phyloP scores from a whole-genome alignment of 441 rosid genomes.

The Euphorbia celastroides region DNA sequence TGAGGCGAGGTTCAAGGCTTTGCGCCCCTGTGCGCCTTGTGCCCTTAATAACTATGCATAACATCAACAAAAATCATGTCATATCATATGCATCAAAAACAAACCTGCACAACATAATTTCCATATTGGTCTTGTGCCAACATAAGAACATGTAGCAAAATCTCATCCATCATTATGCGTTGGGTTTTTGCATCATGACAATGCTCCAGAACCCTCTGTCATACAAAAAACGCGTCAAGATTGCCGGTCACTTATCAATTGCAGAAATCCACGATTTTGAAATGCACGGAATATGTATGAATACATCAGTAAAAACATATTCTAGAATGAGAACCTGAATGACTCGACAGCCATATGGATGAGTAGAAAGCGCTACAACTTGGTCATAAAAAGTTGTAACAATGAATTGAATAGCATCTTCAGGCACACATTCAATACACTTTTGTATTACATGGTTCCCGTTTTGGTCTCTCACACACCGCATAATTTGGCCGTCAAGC shows the following conservation, averaged over 20 bases:
- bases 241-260: neutral
- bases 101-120: conserved; percentile 81
- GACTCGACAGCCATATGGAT: conserved; percentile 89
- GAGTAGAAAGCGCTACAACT: conserved; percentile 63
- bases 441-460: conserved; percentile 87
- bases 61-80: too few species aligned
- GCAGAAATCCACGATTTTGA: neutral
- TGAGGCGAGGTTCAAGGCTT: too few species aligned
- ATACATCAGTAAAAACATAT: neutral
- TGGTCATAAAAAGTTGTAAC: conserved; percentile 67
- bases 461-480: conserved; percentile 84
- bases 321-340: conserved; percentile 50
- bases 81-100: conserved; percentile 5
- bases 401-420: conserved; percentile 61
- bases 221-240: conserved; percentile 19
- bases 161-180: conserved; percentile 56
- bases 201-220: conserved; percentile 73
- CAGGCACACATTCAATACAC: conserved; percentile 82
- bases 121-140: conserved; percentile 83
- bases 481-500: conserved; percentile 71
- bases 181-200: conserved; percentile 61
- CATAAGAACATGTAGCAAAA: conserved; percentile 59
- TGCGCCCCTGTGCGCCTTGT: too few species aligned
- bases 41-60: conserved; percentile 58
- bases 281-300: neutral